Evolutionary conservation across 75 land plant species (phyloP).

Genomic region (Azolla pinnata): DNA sequence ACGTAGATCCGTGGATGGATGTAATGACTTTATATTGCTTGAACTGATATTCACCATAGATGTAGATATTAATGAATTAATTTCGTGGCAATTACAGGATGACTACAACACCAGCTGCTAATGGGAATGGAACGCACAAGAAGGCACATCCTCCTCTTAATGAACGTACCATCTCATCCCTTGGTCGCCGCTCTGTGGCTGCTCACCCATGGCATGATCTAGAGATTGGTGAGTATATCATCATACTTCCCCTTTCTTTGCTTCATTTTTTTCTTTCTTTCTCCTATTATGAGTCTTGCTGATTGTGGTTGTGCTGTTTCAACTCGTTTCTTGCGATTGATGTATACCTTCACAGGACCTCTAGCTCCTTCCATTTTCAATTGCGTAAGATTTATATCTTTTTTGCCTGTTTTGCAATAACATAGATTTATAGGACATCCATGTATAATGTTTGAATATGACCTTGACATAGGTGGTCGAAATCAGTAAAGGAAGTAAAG

Average conservation of each 20-base stretch:
- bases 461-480: constrained; percentile 33
- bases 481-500: constrained; percentile 46
- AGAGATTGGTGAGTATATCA: constrained; percentile 42
- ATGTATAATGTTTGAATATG: too few species aligned
- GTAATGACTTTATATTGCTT: too few species aligned
- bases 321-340: neutral
- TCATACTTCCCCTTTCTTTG: neutral
- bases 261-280: neutral
- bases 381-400: constrained; percentile 49
- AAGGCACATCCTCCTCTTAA: constrained; percentile 37
- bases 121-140: too few species aligned
- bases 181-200: constrained; percentile 58
- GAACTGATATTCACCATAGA: too few species aligned
- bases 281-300: too few species aligned
- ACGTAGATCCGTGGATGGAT: too few species aligned
- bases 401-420: too few species aligned
- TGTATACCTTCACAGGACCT: constrained; percentile 43
- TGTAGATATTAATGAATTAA: too few species aligned
- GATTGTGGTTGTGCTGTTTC: too few species aligned
- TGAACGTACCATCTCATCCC: constrained; percentile 54
- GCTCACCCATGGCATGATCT: constrained; percentile 91
- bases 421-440: too few species aligned
- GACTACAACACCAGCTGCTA: too few species aligned
- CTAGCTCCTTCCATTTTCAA: constrained; percentile 75
- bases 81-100: too few species aligned